phyloP scores from a whole-genome alignment of 345 rosid species.

The Ceriops decandra region DNA sequence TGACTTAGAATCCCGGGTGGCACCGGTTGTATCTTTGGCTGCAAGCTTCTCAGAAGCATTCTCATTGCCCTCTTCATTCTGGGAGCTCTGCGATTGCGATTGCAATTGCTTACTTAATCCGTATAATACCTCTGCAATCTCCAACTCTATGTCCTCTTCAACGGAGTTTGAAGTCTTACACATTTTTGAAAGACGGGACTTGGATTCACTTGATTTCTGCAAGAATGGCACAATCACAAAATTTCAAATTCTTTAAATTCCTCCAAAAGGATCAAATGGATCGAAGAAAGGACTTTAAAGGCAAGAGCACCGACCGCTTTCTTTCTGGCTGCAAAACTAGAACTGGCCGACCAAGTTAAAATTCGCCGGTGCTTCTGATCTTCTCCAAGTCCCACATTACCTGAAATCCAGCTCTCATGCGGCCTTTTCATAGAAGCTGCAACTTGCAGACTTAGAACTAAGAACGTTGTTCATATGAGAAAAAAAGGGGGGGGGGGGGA shows the following conservation, averaged over 20 bases:
- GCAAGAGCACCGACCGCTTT: conserved; percentile 35
- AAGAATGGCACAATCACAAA: background rate
- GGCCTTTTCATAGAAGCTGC: conserved; percentile 57
- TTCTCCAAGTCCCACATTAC: conserved; percentile 43
- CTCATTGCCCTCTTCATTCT: conserved; percentile 25
- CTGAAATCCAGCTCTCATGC: conserved; percentile 43
- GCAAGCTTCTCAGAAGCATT: conserved; percentile 18
- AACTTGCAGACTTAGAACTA: too few species aligned
- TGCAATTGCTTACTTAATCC: conserved; percentile 41
- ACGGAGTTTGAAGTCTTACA: conserved; percentile 33
- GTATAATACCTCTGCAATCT: conserved; percentile 58
- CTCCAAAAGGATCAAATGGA: background rate
- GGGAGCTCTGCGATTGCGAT: conserved; percentile 22
- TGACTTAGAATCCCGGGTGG: conserved; percentile 4
- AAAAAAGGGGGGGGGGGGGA: background rate
- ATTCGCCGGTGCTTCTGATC: conserved; percentile 26
- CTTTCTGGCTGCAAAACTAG: conserved; percentile 37
- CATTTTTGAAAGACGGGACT: conserved; percentile 35
- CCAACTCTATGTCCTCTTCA: conserved; percentile 56
- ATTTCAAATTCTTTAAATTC: conserved; percentile 11
- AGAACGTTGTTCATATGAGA: background rate
- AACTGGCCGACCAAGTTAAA: conserved; percentile 44
- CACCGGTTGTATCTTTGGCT: conserved; percentile 20
- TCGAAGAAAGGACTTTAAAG: background rate
- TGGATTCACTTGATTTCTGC: conserved; percentile 38